phyloP scores from a whole-genome alignment of 2,329 filamentous ascomycete species.

The Truncatella angustata region DNA sequence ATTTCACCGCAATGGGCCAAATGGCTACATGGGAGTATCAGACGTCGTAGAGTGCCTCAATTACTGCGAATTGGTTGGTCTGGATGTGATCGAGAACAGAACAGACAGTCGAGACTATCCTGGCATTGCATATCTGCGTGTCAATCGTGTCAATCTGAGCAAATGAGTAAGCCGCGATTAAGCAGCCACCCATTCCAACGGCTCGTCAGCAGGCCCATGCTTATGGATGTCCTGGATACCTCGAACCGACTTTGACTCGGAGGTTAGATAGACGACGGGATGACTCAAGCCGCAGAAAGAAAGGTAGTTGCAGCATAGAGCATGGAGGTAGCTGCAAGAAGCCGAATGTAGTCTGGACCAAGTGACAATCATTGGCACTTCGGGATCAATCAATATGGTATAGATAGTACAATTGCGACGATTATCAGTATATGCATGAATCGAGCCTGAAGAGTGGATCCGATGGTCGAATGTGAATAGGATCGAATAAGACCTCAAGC shows the following conservation, averaged over 20 bases:
- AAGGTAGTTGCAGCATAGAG: conserved; percentile 31
- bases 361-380: conserved; percentile 16
- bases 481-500: not conserved
- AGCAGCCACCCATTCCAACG: not conserved
- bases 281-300: not conserved
- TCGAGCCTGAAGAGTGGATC: not conserved
- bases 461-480: not conserved
- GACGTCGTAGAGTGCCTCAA: not conserved
- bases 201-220: not conserved
- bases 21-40: not conserved
- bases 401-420: not conserved
- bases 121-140: not conserved
- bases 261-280: not conserved
- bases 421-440: not conserved
- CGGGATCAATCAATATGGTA: not conserved
- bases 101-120: not conserved
- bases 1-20: too few relatives aligned
- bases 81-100: not conserved
- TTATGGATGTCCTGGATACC: too few relatives aligned
- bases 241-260: too few relatives aligned
- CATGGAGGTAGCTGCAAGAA: conserved; percentile 39
- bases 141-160: not conserved
- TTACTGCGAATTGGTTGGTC: not conserved
- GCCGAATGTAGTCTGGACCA: conserved; percentile 14
- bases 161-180: not conserved